Conservation (phyloP, 768 basidiomycete species). For the Tubosaeta sp. region DNA sequence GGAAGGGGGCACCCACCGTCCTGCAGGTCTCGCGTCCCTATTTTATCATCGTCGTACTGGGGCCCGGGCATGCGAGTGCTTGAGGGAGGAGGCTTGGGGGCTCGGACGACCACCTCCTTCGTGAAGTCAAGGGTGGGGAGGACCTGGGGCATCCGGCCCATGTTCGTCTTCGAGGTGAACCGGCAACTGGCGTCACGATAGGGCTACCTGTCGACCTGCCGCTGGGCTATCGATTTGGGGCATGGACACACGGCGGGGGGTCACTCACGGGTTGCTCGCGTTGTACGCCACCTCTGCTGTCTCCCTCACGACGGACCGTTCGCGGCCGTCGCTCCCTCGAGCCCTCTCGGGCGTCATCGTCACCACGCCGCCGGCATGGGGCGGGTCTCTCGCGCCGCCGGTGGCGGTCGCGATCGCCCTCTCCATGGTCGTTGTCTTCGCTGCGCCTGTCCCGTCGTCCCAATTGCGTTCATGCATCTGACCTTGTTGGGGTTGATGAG, state of each 20-base stretch:
- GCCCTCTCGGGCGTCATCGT: not conserved
- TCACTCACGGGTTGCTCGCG: conserved; percentile 3
- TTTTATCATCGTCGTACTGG: not conserved
- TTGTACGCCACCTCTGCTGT: conserved; percentile 2
- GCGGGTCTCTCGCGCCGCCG: too few species aligned
- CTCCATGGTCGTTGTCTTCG: not conserved
- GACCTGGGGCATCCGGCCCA: conserved; percentile 1
- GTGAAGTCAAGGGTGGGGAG: conserved; percentile 9
- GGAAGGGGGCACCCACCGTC: too few species aligned
- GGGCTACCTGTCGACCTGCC: conserved; percentile 6
- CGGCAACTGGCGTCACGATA: not conserved
- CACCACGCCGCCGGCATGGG: not conserved
- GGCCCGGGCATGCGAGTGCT: not conserved
- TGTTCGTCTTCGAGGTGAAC: too few species aligned
- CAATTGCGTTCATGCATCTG: too few species aligned
- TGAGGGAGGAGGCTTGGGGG: not conserved
- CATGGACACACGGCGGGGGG: not conserved
- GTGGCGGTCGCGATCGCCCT: not conserved
- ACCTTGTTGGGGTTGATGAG: too few species aligned
- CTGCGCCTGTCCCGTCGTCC: too few species aligned
- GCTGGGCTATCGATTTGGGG: conserved; percentile 2
- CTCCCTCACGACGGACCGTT: not conserved
- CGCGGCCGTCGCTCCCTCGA: too few species aligned
- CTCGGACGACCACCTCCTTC: not conserved
- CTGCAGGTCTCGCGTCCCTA: not conserved